A percentile compares a stretch with the other conserved stretches of the same genome.
These are phyloP conservation scores for Aspergillus asperescens DNA, from an alignment of 495 filamentous ascomycete species.

Conservation along the genomic window DNA sequence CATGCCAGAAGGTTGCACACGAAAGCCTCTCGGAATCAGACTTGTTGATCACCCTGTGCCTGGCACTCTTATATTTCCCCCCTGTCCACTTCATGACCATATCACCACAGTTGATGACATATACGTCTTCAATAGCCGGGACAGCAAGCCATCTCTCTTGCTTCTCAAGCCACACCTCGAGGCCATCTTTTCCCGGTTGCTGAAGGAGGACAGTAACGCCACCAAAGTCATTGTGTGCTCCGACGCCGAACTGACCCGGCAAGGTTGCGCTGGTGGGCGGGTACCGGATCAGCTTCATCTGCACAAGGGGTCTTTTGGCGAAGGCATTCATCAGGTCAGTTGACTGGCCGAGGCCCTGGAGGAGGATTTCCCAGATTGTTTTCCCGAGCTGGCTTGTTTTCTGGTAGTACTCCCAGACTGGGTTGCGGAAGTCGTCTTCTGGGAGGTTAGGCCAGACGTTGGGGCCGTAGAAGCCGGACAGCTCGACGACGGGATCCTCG, in stretches of 20 bases:
- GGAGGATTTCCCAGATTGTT: slow-evolving; percentile 7
- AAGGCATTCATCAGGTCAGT: no score
- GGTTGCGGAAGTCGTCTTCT: slow-evolving; percentile 31
- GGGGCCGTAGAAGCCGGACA: slow-evolving; percentile 25
- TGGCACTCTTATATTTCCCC: slow-evolving; percentile 17
- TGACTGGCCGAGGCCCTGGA: background rate
- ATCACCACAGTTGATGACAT: slow-evolving; percentile 25
- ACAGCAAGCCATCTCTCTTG: slow-evolving; percentile 20
- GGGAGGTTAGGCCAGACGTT: slow-evolving; percentile 40
- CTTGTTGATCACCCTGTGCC: slow-evolving; percentile 23
- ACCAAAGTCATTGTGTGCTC: slow-evolving; percentile 36
- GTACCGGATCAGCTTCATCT: slow-evolving; percentile 27
- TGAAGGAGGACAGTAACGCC: slow-evolving; percentile 35
- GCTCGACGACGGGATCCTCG: slow-evolving; percentile 28
- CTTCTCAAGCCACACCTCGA: slow-evolving; percentile 11
- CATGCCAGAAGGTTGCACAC: no score
- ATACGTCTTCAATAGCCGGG: slow-evolving; percentile 12
- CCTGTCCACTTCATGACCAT: slow-evolving; percentile 17
- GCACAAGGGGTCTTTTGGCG: no score
- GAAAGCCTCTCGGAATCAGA: no score
- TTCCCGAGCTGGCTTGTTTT: slow-evolving; percentile 10
- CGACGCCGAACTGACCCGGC: slow-evolving; percentile 15
- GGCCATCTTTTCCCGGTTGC: slow-evolving; percentile 14
- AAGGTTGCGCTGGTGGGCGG: slow-evolving; percentile 21
- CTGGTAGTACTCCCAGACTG: slow-evolving; percentile 36